Percentiles rank a stretch among this genome's conserved stretches.
phyloP scores from a whole-genome alignment of 129 eudicot species.

The Escallonia herrerae region DNA sequence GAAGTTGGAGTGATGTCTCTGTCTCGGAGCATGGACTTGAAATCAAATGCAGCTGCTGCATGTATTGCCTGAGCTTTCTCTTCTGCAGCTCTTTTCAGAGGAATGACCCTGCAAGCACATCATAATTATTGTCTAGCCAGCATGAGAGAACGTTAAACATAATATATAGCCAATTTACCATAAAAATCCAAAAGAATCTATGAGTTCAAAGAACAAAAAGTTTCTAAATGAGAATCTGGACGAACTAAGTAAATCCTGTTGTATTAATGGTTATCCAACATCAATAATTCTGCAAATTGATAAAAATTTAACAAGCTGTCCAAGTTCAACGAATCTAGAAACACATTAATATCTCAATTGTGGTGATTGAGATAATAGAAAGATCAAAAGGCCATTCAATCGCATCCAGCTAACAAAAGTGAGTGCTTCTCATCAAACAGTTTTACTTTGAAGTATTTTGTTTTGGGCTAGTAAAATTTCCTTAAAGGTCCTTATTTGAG shows the following conservation, averaged over 20 bases:
- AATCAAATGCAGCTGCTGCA: constrained; percentile 58
- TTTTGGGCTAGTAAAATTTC: too few species aligned
- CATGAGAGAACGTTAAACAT: background rate
- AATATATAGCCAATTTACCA: background rate
- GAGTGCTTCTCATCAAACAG: too few species aligned
- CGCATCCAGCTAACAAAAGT: too few species aligned
- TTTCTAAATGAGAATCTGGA: constrained; percentile 7
- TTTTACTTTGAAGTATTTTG: too few species aligned
- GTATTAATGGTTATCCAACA: constrained; percentile 7
- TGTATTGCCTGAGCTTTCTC: constrained; percentile 80
- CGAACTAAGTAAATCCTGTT: constrained; percentile 12
- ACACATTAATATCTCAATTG: background rate
- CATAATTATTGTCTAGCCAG: background rate
- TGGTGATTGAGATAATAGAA: too few species aligned
- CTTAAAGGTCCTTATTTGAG: too few species aligned
- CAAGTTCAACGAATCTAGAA: background rate
- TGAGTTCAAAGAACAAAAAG: constrained; percentile 12
- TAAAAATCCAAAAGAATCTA: background rate
- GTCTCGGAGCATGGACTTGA: constrained; percentile 79
- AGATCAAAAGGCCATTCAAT: too few species aligned
- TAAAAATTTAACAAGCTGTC: constrained; percentile 6
- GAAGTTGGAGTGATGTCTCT: constrained; percentile 56
- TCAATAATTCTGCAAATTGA: background rate
- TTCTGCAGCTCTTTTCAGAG: constrained; percentile 63
- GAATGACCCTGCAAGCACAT: constrained; percentile 51